Evolutionary conservation across 177 flowering plant genomes (phyloP).

Genomic region (Vitis hybrid): DNA sequence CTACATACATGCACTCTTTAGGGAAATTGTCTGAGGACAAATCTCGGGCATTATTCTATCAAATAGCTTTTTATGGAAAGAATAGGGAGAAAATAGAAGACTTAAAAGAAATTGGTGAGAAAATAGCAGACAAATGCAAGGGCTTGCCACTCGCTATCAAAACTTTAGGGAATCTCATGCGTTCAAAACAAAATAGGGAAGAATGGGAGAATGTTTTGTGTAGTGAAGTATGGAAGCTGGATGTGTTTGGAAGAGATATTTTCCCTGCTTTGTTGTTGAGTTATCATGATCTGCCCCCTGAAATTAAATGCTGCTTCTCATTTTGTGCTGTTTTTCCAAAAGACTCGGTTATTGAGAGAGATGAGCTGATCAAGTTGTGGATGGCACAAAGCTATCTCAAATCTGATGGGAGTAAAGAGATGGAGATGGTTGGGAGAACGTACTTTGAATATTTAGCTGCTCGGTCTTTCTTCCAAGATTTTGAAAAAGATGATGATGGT

Average conservation of each 20-base stretch:
- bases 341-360: background rate
- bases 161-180: conserved; percentile 12
- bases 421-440: conserved; percentile 16
- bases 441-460: conserved; percentile 18
- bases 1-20: background rate
- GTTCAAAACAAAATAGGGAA: background rate
- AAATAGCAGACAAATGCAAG: conserved; percentile 10
- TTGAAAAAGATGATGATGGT: background rate
- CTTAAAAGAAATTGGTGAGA: conserved; percentile 11
- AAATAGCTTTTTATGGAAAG: background rate
- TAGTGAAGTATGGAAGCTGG: conserved; percentile 9
- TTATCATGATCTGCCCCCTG: conserved; percentile 13
- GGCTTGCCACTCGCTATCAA: conserved; percentile 24
- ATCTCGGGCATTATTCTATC: conserved; percentile 12
- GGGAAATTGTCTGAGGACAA: background rate
- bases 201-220: conserved; percentile 9
- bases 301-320: conserved; percentile 7
- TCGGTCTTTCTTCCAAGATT: conserved; percentile 27
- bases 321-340: conserved; percentile 23
- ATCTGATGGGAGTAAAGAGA: background rate
- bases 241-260: background rate
- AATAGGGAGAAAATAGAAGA: background rate
- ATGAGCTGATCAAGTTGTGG: conserved; percentile 14
- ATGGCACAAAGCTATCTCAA: conserved; percentile 17
- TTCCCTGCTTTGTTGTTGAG: conserved; percentile 7